phyloP scores from a whole-genome alignment of 371 early-diverging fungal species.

The Lichtheimia corymbifera region DNA sequence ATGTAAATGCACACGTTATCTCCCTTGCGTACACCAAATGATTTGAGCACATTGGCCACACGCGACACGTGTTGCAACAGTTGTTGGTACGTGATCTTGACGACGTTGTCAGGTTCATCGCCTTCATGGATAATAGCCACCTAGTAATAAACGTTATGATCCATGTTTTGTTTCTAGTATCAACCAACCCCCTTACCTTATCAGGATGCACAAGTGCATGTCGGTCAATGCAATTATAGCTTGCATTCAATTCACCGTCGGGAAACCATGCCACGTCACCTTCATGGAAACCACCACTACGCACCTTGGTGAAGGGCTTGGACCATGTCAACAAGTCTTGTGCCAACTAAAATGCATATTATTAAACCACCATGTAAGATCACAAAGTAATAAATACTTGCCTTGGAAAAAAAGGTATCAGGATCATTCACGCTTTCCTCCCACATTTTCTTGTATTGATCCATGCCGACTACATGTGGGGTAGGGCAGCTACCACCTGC shows the following conservation, averaged over 20 bases:
- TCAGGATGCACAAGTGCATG: constrained; percentile 77
- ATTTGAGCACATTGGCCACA: constrained; percentile 80
- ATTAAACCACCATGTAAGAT: neutral
- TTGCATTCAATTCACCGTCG: constrained; percentile 92
- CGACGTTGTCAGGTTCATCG: constrained; percentile 82
- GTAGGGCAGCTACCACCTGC: constrained; percentile 32
- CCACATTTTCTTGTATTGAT: constrained; percentile 72
- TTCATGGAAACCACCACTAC: constrained; percentile 63
- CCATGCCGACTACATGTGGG: constrained; percentile 70
- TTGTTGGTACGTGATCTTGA: constrained; percentile 82
- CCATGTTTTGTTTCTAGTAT: no score
- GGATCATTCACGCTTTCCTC: constrained; percentile 74
- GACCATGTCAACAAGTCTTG: constrained; percentile 75
- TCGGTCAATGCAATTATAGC: constrained; percentile 97
- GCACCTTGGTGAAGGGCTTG: constrained; percentile 71
- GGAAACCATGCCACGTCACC: constrained; percentile 94
- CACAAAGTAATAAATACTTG: constrained; percentile 24
- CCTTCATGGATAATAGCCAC: constrained; percentile 87
- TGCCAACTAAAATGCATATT: constrained; percentile 54
- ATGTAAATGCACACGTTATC: constrained; percentile 96
- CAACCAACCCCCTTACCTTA: no score
- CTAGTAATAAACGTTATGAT: constrained; percentile 18
- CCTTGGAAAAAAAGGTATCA: constrained; percentile 80
- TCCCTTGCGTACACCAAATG: constrained; percentile 87
- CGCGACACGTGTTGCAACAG: constrained; percentile 81